Evolutionary conservation across 257 asterid genomes (phyloP), one percentile per base, ranked within the genome.

Genomic region (Nicotiana tomentosiformis): DNA sequence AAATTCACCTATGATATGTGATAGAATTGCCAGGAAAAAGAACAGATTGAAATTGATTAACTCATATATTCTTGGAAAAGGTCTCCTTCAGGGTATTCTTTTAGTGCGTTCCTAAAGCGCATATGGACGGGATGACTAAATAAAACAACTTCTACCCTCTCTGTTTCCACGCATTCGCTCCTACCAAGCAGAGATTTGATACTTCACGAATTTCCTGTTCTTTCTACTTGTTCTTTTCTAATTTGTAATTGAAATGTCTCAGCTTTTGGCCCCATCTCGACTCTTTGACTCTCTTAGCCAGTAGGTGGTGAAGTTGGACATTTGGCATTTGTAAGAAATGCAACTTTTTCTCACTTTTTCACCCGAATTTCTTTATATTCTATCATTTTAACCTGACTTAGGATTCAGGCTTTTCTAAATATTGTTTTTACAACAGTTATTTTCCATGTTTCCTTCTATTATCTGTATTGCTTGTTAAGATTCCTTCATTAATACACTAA

Each of bases 141-240:
- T 66, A 4, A 15, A 23, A 37, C 56, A 68, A 9, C 32, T 68
- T 68, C n/a, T 37, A 18, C 17, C 66, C 20, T 60, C 17, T 10
- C 4, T 69, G 33, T 37, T 69, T n/a, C 78, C 4, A 5, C 49
- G 68, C 80, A 72, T 79, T 86, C 49, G 78, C 80, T 83, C 39
- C 72, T 56, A 64, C 82, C 26, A 78, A 76, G 57, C 64, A n/a
- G 1, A n/a, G 57, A 20, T 70, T 70, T 20, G 78, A 70, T 39
- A 39, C 78, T 70, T 70, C 58, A 17, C 12, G 12, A 70, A 70
- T 70, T 70, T 17, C 39, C 11, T 72, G 7, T 16, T 14, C 20
- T 70, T 72, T 46, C 61, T 23, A 23, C 1, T 46, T 43, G n/a
- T 70, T 70, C 4, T 43, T 46, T n/a, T 23, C 37, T 46, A 46